phyloP scores from a whole-genome alignment of 163 green algal genomes.

The Chloroidium sp. region DNA sequence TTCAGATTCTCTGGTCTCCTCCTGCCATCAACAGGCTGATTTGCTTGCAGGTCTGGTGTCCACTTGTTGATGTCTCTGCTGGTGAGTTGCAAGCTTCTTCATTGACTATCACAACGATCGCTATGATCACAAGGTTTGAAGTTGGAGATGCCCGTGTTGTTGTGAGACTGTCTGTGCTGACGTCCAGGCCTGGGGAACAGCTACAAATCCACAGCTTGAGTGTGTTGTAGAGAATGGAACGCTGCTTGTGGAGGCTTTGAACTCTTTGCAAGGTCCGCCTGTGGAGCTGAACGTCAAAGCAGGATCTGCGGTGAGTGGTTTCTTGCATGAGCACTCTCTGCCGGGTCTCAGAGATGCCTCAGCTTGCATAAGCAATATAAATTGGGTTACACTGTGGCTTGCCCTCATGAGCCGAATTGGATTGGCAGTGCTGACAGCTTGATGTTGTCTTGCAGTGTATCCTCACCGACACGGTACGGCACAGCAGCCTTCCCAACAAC shows the following conservation, averaged over 20 bases:
- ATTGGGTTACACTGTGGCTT: neutral
- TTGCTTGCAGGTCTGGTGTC: conserved; percentile 18
- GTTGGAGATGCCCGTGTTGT: neutral
- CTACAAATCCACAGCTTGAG: neutral
- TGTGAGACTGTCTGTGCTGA: neutral
- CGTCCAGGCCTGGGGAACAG: neutral
- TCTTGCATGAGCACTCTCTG: neutral
- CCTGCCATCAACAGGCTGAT: neutral
- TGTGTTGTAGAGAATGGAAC: neutral
- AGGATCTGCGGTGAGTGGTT: neutral
- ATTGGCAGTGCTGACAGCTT: neutral
- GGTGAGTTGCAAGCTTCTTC: neutral
- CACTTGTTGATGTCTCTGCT: conserved; percentile 24
- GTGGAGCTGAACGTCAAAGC: neutral
- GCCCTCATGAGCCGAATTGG: no score
- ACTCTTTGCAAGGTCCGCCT: neutral
- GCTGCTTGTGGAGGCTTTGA: neutral
- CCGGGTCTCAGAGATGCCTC: no score
- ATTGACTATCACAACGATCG: no score
- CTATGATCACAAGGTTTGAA: no score
- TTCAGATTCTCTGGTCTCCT: neutral
- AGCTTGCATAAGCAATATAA: no score
- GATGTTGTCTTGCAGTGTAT: conserved; percentile 3
- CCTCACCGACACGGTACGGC: conserved; percentile 16
- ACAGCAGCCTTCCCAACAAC: conserved; percentile 27